Conservation (phyloP, 1,139 yeast genomes). For the Casaregolazyma suthepensis region DNA sequence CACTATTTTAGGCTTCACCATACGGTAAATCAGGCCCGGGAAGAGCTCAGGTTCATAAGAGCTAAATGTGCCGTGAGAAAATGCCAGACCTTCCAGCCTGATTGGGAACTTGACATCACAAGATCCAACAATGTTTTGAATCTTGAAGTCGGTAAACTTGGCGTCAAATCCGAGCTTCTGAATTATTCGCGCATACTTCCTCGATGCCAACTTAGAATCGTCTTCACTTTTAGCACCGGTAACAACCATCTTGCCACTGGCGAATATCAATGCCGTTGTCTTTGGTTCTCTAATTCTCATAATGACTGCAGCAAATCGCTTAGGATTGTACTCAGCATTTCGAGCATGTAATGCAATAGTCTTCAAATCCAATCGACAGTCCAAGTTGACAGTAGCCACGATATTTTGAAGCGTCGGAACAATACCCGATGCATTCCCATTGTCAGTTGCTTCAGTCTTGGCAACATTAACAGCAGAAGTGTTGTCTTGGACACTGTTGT, state of each 20-base stretch:
- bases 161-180: slow-evolving; percentile 96
- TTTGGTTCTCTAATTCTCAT: slow-evolving; percentile 99
- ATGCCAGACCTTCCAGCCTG: slow-evolving; percentile 94
- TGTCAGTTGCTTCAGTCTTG: slow-evolving; percentile 32
- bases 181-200: slow-evolving; percentile 96
- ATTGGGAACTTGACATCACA: slow-evolving; percentile 95
- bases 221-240: slow-evolving; percentile 99
- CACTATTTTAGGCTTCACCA: slow-evolving; percentile 98
- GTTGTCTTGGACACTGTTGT: background rate
- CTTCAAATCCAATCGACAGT: slow-evolving; percentile 89
- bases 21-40: slow-evolving; percentile 97
- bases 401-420: slow-evolving; percentile 95
- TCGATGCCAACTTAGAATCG: slow-evolving; percentile 92
- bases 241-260: slow-evolving; percentile 99
- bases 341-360: slow-evolving; percentile 98
- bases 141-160: slow-evolving; percentile 88
- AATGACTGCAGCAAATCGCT: slow-evolving; percentile 98
- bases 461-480: slow-evolving; percentile 1
- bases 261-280: slow-evolving; percentile 95
- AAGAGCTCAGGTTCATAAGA: slow-evolving; percentile 97
- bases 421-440: slow-evolving; percentile 72
- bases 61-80: slow-evolving; percentile 98
- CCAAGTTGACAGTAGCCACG: slow-evolving; percentile 96
- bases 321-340: slow-evolving; percentile 97
- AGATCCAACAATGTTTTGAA: slow-evolving; percentile 97